Percentiles rank a stretch among this genome's conserved stretches.
Conservation (phyloP, 2,329 filamentous ascomycete genomes). For the Exophiala aquamarina region DNA sequence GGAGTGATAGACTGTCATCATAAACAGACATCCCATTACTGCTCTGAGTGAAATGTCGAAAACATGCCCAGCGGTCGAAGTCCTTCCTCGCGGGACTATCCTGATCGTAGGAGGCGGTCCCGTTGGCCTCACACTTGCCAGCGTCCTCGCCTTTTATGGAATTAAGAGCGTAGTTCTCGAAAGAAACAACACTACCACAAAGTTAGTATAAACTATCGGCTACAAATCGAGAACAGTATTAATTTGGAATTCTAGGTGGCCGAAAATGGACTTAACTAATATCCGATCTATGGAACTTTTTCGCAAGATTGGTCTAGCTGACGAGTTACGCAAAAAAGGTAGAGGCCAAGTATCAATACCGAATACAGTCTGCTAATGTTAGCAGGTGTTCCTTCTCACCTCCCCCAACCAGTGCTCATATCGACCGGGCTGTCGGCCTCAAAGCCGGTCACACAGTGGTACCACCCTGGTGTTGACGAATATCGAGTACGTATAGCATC, state of each 20-base stretch:
- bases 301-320: slow-evolving; percentile 15
- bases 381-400: not conserved
- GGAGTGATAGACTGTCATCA: too few relatives aligned
- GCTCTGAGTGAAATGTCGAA: too few relatives aligned
- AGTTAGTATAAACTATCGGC: too few relatives aligned
- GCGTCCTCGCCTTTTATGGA: slow-evolving; percentile 14
- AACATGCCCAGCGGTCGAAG: too few relatives aligned
- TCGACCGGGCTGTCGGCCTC: slow-evolving; percentile 5
- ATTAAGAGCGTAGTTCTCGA: slow-evolving; percentile 30
- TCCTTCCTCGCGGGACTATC: slow-evolving; percentile 34
- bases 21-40: too few relatives aligned
- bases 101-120: slow-evolving; percentile 50
- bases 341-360: not conserved
- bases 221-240: too few relatives aligned
- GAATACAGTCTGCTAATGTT: not conserved
- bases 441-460: slow-evolving; percentile 13
- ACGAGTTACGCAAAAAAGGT: slow-evolving; percentile 14
- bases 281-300: slow-evolving; percentile 38
- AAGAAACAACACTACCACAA: slow-evolving; percentile 30
- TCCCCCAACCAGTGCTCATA: not conserved
- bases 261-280: slow-evolving; percentile 43
- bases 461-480: slow-evolving; percentile 13
- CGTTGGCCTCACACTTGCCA: slow-evolving; percentile 44
- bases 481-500: slow-evolving; percentile 25
- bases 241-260: slow-evolving; percentile 30